Percentiles rank a stretch among this genome's conserved stretches.
These are phyloP conservation scores for Melanopsichium pennsylvanicum DNA, from an alignment of 1,284 basidiomycete genomes.

Conservation along the genomic window DNA sequence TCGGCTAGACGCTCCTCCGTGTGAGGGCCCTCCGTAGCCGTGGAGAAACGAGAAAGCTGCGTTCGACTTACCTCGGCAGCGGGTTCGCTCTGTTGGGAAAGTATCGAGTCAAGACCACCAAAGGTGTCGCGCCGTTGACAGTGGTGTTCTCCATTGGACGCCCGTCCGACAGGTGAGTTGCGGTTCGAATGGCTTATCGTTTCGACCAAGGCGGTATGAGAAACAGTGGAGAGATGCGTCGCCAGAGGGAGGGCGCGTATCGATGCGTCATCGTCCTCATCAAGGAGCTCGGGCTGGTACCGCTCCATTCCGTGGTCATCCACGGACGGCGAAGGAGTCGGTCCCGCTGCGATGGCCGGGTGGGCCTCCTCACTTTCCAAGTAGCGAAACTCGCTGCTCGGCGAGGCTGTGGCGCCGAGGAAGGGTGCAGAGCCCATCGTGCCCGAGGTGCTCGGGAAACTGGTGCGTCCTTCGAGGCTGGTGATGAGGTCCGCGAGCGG, in stretches of 20 bases:
- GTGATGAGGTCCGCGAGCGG: slow-evolving; percentile 45
- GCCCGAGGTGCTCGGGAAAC: slow-evolving; percentile 22
- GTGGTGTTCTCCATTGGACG: background rate
- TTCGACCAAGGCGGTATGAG: slow-evolving; percentile 32
- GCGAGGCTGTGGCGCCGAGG: slow-evolving; percentile 26
- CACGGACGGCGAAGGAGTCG: slow-evolving; percentile 15
- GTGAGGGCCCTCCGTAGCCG: slow-evolving; percentile 8
- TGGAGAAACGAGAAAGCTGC: slow-evolving; percentile 29
- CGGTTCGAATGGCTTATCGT: slow-evolving; percentile 16
- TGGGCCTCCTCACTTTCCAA: slow-evolving; percentile 1
- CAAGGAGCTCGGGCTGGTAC: slow-evolving; percentile 2
- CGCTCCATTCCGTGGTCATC: slow-evolving; percentile 3
- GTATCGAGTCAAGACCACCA: slow-evolving; percentile 21
- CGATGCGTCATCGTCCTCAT: slow-evolving; percentile 25
- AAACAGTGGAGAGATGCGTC: slow-evolving; percentile 14
- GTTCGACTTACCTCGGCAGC: slow-evolving; percentile 4
- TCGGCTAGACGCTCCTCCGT: background rate
- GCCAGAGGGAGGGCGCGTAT: slow-evolving; percentile 17
- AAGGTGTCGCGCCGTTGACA: slow-evolving; percentile 30
- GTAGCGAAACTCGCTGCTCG: slow-evolving; percentile 29
- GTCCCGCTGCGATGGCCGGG: slow-evolving; percentile 13
- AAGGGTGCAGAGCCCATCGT: slow-evolving; percentile 20
- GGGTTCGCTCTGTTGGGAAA: slow-evolving; percentile 1
- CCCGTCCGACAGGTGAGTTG: slow-evolving; percentile 5
- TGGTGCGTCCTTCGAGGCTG: slow-evolving; percentile 34